phyloP scores from a whole-genome alignment of 768 basidiomycete species.

The Cystobasidium onofrii region DNA sequence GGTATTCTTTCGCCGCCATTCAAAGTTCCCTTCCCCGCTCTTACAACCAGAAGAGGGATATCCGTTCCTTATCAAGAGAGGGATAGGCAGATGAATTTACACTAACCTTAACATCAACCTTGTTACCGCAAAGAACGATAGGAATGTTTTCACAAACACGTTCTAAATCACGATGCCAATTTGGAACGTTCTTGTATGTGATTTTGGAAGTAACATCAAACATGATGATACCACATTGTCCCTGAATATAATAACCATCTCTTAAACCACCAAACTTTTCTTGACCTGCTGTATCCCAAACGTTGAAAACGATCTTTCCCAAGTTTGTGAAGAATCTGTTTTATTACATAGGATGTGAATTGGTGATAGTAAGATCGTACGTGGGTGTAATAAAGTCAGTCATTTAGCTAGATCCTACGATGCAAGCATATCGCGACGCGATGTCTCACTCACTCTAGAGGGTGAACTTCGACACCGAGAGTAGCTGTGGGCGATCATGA shows the following conservation, averaged over 20 bases:
- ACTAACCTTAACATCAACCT: conserved; percentile 95
- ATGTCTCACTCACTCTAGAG: conserved; percentile 51
- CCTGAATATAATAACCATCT: conserved; percentile 72
- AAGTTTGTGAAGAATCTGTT: conserved; percentile 84
- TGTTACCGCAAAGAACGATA: conserved; percentile 98
- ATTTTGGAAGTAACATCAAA: conserved; percentile 98
- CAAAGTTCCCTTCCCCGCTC: too few relatives aligned
- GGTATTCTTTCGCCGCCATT: too few relatives aligned
- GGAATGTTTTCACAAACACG: conserved; percentile 99
- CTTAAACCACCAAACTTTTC: conserved; percentile 71
- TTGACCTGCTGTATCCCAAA: conserved; percentile 99
- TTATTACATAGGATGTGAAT: not conserved
- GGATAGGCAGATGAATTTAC: not conserved
- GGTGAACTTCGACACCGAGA: conserved; percentile 98
- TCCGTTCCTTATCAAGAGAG: not conserved
- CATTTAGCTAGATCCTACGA: too few relatives aligned
- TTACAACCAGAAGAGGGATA: too few relatives aligned
- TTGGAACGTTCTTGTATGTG: conserved; percentile 99
- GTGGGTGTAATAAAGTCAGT: too few relatives aligned
- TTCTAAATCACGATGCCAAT: conserved; percentile 98
- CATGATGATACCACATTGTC: conserved; percentile 99
- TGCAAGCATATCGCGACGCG: not conserved
- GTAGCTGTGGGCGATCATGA: conserved; percentile 60
- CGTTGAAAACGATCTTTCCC: conserved; percentile 98
- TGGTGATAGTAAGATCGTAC: too few relatives aligned